These are phyloP conservation scores for Protoeuglena noctilucae DNA, from an alignment of 139 green algal species.

Conservation along the genomic window DNA sequence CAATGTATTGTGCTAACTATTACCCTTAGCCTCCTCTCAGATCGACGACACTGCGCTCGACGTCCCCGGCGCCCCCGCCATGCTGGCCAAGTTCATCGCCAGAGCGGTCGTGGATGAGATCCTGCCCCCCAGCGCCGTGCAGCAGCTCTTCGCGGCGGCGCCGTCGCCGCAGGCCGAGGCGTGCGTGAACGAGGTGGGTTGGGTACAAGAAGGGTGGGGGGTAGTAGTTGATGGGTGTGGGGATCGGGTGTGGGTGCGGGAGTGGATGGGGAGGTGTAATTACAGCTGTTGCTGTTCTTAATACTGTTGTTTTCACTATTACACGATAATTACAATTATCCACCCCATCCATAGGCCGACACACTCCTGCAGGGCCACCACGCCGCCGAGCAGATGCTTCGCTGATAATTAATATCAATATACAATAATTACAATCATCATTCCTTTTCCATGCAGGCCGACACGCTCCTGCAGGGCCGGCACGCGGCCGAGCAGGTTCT, in stretches of 20 bases:
- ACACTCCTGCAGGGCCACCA: not conserved
- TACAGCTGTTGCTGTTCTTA: not conserved
- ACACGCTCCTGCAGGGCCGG: conserved; percentile 28
- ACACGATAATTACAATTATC: no score
- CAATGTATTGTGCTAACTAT: not conserved
- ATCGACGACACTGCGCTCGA: conserved; percentile 68
- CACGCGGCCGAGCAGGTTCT: conserved; percentile 60
- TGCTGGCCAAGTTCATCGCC: conserved; percentile 65
- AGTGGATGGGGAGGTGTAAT: not conserved
- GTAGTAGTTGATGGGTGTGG: no score
- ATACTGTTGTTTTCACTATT: not conserved
- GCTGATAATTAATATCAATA: no score
- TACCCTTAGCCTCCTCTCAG: conserved; percentile 1
- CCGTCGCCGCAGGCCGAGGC: no score
- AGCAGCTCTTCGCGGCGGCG: conserved; percentile 34
- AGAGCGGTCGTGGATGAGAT: conserved; percentile 85
- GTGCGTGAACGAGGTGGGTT: no score
- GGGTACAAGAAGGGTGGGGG: no score
- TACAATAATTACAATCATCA: no score
- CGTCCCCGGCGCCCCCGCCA: conserved; percentile 53
- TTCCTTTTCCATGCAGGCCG: not conserved
- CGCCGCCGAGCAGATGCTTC: not conserved
- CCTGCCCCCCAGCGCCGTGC: conserved; percentile 68
- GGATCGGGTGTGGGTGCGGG: no score
- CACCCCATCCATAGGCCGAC: not conserved